Evolutionary conservation across 2,329 filamentous ascomycete species (phyloP).

Genomic region (Claviceps purpurea): DNA sequence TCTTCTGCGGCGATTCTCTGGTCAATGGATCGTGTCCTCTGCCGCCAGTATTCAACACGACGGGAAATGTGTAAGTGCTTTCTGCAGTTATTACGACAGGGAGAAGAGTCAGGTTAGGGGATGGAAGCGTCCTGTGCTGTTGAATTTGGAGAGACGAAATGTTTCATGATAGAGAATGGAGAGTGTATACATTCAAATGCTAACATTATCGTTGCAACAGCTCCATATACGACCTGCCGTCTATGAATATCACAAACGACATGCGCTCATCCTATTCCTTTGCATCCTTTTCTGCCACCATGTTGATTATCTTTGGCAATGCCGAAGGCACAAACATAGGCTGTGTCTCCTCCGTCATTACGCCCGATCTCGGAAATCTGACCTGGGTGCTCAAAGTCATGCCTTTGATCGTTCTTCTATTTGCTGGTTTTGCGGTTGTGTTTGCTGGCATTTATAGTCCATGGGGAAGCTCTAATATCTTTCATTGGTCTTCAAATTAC

Average conservation of each 20-base stretch:
- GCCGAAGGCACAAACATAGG: slow-evolving; percentile 47
- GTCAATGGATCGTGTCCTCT: slow-evolving; percentile 60
- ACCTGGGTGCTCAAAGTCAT: slow-evolving; percentile 60
- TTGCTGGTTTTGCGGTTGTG: slow-evolving; percentile 71
- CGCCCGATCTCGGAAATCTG: slow-evolving; percentile 64
- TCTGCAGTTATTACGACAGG: no score
- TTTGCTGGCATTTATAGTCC: slow-evolving; percentile 81
- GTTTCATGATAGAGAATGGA: neutral
- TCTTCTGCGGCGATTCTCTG: slow-evolving; percentile 54
- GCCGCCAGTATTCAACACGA: slow-evolving; percentile 51
- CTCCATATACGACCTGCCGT: slow-evolving; percentile 39
- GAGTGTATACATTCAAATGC: neutral
- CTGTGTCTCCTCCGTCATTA: slow-evolving; percentile 72
- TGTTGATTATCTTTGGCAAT: slow-evolving; percentile 68
- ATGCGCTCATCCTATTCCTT: slow-evolving; percentile 80
- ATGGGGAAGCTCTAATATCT: slow-evolving; percentile 83
- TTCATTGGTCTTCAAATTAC: slow-evolving; percentile 96
- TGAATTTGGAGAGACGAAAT: neutral
- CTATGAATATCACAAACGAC: slow-evolving; percentile 59
- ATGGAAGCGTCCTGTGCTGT: no score
- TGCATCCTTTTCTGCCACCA: slow-evolving; percentile 60
- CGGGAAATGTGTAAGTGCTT: slow-evolving; percentile 8
- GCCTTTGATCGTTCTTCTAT: slow-evolving; percentile 62
- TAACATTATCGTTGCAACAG: neutral
- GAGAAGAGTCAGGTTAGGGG: no score